Conservation (phyloP, 2,329 filamentous ascomycete species). For the Geosmithia flava region DNA sequence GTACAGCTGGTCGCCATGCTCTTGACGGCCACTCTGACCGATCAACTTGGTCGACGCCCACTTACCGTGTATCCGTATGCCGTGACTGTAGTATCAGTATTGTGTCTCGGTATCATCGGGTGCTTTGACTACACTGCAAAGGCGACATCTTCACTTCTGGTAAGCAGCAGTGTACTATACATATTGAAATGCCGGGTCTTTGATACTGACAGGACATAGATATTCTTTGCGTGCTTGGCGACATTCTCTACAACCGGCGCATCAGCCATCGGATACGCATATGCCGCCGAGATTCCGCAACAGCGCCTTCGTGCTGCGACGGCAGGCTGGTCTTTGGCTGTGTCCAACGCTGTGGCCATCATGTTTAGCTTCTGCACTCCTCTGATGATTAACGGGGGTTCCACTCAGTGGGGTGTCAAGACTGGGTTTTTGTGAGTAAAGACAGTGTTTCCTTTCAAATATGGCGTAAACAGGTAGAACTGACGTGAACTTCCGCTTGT, state of each 20-base stretch:
- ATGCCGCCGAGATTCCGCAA: conserved; percentile 24
- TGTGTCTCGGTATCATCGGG: conserved; percentile 24
- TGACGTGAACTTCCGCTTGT: background rate
- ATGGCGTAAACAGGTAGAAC: too few relatives aligned
- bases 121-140: conserved; percentile 24
- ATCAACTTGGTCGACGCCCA: conserved; percentile 20
- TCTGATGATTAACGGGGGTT: conserved; percentile 25
- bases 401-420: conserved; percentile 23
- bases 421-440: conserved; percentile 28
- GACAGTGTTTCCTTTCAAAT: too few relatives aligned
- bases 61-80: conserved; percentile 14
- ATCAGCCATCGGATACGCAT: conserved; percentile 28
- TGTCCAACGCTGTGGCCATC: conserved; percentile 24
- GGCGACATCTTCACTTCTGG: conserved; percentile 20
- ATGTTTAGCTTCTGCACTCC: conserved; percentile 32
- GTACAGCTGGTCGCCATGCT: conserved; percentile 28
- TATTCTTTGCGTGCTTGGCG: conserved; percentile 27
- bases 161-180: conserved; percentile 11
- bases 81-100: conserved; percentile 20
- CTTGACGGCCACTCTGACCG: conserved; percentile 18
- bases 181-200: too few relatives aligned
- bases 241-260: conserved; percentile 27
- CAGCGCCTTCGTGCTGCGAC: conserved; percentile 26
- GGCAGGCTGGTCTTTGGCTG: conserved; percentile 20
- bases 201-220: too few relatives aligned